Base-by-base conservation (phyloP, 2,329 filamentous ascomycete genomes). In the Microcyclosporella mali region DNA sequence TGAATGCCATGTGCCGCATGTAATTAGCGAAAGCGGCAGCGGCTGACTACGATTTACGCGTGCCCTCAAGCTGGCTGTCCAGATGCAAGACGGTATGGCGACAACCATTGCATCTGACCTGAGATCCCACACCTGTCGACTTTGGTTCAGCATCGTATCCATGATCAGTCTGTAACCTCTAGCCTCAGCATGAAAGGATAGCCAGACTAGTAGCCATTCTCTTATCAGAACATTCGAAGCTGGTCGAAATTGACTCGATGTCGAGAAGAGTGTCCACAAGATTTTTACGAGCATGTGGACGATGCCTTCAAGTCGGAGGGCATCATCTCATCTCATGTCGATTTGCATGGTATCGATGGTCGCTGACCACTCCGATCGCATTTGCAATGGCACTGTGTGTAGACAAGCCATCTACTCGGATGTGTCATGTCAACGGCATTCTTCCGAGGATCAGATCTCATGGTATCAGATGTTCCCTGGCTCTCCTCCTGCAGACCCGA, bases 391-490 rank as follows among this genome's bases (percentile, higher is more conserved):
- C 60, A 44, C 46, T 72, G 65, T 57, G 74, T 79, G 51, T 76
- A 79, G 45, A 70, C 67, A 9, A 76, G 75, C 0, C 69, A 75
- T 41, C 64, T 67, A 0, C 64, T 66, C 0, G 61, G 56, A 0
- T 79, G 78, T 40, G 73, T 73, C 0, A 1, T 49, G 0, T 58
- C 51, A 0, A 74, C 72, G 1, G 62, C 68, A 3, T 51, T 79
- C 1, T 51, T 78, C 19, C 73, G 77, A 6, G 76, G 75, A 0
- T 69, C 74, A 0, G 74, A 74, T 0, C 71, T 77, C 56, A 70
- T 67, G n/a, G 38, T 45, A 65, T 2, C 55, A 57, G 0, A 65
- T 71, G 49, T 52, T 70, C 2, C 74, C 75, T 0, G 72, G 70
- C 1, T 73, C 66, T 37, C 75, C 74, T 3, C 75, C 74, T 3